Base-by-base conservation (phyloP, 495 filamentous ascomycete genomes). In the Annulohypoxylon stygium region DNA sequence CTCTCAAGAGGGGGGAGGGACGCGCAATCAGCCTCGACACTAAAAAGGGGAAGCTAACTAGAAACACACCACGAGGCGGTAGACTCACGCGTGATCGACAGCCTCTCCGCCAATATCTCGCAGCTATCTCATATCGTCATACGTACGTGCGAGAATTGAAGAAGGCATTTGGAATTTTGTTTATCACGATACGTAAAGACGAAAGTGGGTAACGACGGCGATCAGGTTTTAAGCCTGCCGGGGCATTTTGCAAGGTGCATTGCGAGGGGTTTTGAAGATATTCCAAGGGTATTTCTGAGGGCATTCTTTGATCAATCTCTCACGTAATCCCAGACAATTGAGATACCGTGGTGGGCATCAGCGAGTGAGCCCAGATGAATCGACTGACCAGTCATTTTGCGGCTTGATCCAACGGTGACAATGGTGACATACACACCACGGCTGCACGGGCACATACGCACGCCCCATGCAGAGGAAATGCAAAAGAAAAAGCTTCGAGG, bases 1-100 rank as follows among this genome's bases (percentile, higher is more conserved):
- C 61, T 72, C 69, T 59, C 45, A 54, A 72, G 69, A 48, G 47
- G 68, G 69, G 69, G 63, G 68, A 26, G 53, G 73, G 73, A 75
- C 73, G 73, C 73, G 73, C 73, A 75, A 75, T 69, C 73, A 67
- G 64, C 61, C 45, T 71, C 65, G 69, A 72, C 69, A 61, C 73
- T 69, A 72, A 66, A 61, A 65, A 51, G 53, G 73, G 54, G 61
- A 43, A 26, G 36, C 55, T 75, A 54, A 60, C 53, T 73, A 73
- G 65, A 30, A 61, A 69, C 63, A 75, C 73, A 64, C 73, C 54
- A 37, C 53, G 33, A 36, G 34, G 60, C 37, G 47, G 47, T 67
- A 67, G 47, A 43, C 18, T 11, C 25, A 25, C 67, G 70, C 67
- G 67, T 75, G 72, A 75, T 71, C 47, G 30, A 65, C 64, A 26